A percentile compares a stretch with the other conserved stretches of the same genome.
Conservation (phyloP, 805 yeast genomes). For the Yamadazyma sp. region DNA sequence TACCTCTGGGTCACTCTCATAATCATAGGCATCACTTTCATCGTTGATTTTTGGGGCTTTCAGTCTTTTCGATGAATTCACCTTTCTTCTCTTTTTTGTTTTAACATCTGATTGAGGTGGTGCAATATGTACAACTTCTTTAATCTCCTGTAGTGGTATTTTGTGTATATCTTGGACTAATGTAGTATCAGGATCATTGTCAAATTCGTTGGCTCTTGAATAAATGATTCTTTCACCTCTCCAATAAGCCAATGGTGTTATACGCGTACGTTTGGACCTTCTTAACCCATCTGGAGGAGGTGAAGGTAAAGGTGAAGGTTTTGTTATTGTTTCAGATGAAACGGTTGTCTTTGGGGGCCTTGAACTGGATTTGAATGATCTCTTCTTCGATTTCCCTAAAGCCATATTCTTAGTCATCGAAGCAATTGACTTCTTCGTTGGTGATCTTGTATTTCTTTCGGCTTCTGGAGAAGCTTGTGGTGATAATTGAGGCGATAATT, state of each 20-base stretch:
- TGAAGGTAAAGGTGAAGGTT: conserved; percentile 40
- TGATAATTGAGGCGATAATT: conserved; percentile 5
- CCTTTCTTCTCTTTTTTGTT: conserved; percentile 4
- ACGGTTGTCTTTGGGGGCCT: background rate
- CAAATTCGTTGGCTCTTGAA: conserved; percentile 26
- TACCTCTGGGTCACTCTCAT: conserved; percentile 38
- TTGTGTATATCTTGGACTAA: conserved; percentile 28
- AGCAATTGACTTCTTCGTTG: conserved; percentile 11
- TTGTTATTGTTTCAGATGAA: conserved; percentile 2
- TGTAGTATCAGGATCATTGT: conserved; percentile 41
- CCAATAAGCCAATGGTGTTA: conserved; percentile 81
- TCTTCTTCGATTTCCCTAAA: conserved; percentile 15
- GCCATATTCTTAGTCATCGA: conserved; percentile 33
- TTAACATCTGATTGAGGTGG: conserved; percentile 16
- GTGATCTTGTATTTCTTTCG: background rate
- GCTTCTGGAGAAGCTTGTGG: background rate
- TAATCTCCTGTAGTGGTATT: conserved; percentile 53
- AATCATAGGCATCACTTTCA: conserved; percentile 20
- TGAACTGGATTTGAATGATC: background rate
- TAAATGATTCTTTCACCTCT: conserved; percentile 74
- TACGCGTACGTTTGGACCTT: conserved; percentile 61
- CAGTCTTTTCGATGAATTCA: conserved; percentile 5
- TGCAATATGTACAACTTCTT: conserved; percentile 54
- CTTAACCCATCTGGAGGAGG: conserved; percentile 51
- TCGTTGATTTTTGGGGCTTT: background rate